phyloP scores from a whole-genome alignment of 1,139 yeast genomes.

The Geotrichum restrictum region DNA sequence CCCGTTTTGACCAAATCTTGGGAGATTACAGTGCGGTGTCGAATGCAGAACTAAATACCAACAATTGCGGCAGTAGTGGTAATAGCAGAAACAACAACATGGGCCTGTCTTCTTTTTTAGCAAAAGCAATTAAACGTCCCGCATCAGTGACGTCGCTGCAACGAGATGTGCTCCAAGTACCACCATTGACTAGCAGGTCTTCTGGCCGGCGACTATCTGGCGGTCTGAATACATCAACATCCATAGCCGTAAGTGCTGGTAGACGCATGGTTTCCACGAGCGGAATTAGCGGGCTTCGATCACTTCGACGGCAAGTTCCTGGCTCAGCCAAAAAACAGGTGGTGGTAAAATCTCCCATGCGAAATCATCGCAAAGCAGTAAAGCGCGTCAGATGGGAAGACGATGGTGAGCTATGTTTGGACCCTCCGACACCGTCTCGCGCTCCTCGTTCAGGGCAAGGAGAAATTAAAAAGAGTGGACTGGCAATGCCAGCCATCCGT shows the following conservation, averaged over 20 bases:
- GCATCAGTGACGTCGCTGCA: not conserved
- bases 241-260: not conserved
- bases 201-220: not conserved
- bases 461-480: not conserved
- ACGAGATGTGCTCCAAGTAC: not conserved
- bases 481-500: not conserved
- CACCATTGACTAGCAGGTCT: not conserved
- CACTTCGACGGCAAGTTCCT: not conserved
- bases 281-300: not conserved
- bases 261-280: not conserved
- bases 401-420: slow-evolving; percentile 15
- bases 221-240: not conserved
- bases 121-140: not conserved
- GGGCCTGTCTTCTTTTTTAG: not conserved
- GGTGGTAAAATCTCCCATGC: slow-evolving; percentile 26
- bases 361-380: slow-evolving; percentile 24
- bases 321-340: slow-evolving; percentile 9
- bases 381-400: slow-evolving; percentile 34
- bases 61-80: too few species aligned
- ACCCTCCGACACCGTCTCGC: slow-evolving; percentile 6
- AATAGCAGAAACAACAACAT: not conserved
- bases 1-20: not conserved
- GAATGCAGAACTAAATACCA: not conserved
- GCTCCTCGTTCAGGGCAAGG: not conserved
- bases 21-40: slow-evolving; percentile 1